Evolutionary conservation across 169 alveolate genomes (phyloP).

Genomic region (Eimeria maxima): DNA sequence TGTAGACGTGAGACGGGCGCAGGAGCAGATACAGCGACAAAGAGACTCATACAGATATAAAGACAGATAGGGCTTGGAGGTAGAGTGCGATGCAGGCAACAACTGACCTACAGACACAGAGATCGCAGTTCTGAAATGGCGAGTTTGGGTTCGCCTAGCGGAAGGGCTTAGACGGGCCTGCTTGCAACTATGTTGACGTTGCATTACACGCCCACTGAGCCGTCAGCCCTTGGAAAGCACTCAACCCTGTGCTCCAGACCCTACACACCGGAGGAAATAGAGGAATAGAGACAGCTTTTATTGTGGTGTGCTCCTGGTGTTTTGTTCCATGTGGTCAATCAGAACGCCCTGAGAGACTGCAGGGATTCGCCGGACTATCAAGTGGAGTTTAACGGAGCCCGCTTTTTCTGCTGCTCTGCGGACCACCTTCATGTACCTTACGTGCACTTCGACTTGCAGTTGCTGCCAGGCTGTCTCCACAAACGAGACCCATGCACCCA

Average conservation of each 20-base stretch:
- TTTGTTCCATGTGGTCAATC: neutral
- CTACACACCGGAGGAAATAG: neutral
- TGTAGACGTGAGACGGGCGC: constrained; percentile 37
- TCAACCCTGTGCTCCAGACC: neutral
- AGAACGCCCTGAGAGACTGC: constrained; percentile 69
- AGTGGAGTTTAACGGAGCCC: constrained; percentile 38
- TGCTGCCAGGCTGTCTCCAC: neutral
- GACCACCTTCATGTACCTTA: constrained; percentile 9
- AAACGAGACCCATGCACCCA: neutral
- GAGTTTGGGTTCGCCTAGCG: neutral
- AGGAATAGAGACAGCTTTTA: neutral
- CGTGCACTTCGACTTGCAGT: neutral
- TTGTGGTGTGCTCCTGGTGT: neutral
- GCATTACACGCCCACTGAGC: neutral
- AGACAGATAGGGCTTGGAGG: neutral
- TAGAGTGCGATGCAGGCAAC: neutral
- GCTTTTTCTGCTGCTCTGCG: constrained; percentile 44
- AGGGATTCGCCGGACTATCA: neutral
- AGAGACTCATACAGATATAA: neutral
- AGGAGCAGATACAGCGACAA: neutral
- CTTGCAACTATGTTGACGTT: neutral
- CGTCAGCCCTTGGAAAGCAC: neutral
- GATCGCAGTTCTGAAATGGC: neutral
- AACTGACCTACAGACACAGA: neutral
- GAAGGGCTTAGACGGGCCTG: neutral